Evolutionary conservation across 169 alveolate genomes (phyloP).

Genomic region (Eimeria praecox): DNA sequence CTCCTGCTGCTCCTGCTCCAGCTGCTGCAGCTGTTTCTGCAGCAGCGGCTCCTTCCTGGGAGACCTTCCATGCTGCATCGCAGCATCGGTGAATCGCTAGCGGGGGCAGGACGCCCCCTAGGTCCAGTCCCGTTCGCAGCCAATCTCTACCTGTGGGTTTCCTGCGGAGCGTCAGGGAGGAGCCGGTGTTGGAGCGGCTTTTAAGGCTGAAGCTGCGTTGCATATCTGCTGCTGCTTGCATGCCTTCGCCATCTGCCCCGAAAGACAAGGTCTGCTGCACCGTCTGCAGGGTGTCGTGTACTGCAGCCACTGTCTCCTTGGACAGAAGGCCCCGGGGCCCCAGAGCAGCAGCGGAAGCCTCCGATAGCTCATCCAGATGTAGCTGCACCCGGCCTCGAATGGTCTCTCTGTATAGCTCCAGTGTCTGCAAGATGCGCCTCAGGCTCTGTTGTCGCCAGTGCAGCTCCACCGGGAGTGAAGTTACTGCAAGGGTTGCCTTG

Average conservation of each 20-base stretch:
- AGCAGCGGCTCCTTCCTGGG: not conserved
- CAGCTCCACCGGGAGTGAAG: constrained; percentile 81
- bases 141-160: not conserved
- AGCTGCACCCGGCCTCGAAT: constrained; percentile 54
- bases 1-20: constrained; percentile 34
- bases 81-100: not conserved
- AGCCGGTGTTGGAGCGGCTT: not conserved
- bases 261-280: constrained; percentile 77
- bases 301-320: constrained; percentile 75
- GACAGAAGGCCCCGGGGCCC: constrained; percentile 74
- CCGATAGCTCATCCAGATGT: constrained; percentile 63
- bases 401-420: constrained; percentile 39
- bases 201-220: not conserved
- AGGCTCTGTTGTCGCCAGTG: constrained; percentile 85
- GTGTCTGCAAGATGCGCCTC: constrained; percentile 57
- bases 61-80: not conserved
- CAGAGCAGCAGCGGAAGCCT: constrained; percentile 66
- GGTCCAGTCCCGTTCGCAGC: constrained; percentile 30
- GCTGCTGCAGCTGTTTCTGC: not conserved
- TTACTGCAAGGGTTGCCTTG: constrained; percentile 74
- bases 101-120: constrained; percentile 22
- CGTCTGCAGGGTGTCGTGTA: constrained; percentile 75
- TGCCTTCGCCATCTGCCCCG: constrained; percentile 10
- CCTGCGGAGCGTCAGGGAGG: not conserved
- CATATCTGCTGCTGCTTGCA: not conserved